Conservation (phyloP, 768 basidiomycete species). For the Pulveroboletus sp. region DNA sequence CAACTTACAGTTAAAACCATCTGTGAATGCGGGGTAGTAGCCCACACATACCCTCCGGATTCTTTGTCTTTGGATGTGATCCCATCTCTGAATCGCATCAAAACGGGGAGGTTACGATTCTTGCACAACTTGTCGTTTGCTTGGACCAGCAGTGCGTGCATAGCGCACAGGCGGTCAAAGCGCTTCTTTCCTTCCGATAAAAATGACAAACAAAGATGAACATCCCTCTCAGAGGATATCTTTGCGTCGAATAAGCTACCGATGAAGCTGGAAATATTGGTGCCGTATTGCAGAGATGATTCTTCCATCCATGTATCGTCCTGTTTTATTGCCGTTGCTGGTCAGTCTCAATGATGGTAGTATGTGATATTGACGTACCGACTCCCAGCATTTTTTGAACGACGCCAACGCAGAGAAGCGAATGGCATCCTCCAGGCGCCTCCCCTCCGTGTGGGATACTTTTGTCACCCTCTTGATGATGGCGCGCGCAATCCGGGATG, state of each 20-base stretch:
- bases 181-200: conserved; percentile 19
- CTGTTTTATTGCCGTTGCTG: conserved; percentile 9
- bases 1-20: conserved; percentile 19
- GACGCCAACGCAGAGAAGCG: conserved; percentile 11
- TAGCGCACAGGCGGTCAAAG: conserved; percentile 31
- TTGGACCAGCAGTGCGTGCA: conserved; percentile 33
- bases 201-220: conserved; percentile 28
- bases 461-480: conserved; percentile 5
- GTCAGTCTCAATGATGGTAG: neutral
- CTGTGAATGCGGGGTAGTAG: conserved; percentile 10
- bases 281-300: conserved; percentile 13
- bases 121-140: conserved; percentile 34
- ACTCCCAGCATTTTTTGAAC: conserved; percentile 16
- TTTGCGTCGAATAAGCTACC: conserved; percentile 30
- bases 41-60: conserved; percentile 24
- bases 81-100: conserved; percentile 18
- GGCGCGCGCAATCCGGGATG: conserved; percentile 14
- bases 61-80: conserved; percentile 10
- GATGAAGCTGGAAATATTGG: conserved; percentile 32
- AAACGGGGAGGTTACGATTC: conserved; percentile 12
- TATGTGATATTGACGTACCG: conserved; percentile 9
- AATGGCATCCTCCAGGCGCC: conserved; percentile 7
- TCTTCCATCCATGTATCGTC: conserved; percentile 7
- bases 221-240: conserved; percentile 25
- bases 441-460: conserved; percentile 12